Evolutionary conservation across 2,329 filamentous ascomycete species (phyloP).

Genomic region (Anthostomella pinea): DNA sequence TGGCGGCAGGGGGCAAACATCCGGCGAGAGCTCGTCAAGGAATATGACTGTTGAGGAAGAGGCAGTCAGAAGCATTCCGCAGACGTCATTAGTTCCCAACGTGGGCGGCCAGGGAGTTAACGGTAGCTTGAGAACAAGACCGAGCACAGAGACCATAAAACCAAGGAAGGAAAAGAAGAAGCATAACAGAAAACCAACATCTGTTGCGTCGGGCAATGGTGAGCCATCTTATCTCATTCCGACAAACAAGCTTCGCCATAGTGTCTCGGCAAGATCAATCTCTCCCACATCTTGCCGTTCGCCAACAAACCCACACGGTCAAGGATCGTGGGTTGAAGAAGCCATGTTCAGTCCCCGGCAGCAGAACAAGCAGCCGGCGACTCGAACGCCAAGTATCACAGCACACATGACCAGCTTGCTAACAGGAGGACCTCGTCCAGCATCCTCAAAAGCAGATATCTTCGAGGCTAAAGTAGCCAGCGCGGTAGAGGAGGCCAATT

Average conservation of each 20-base stretch:
- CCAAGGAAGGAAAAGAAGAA: slow-evolving; percentile 93
- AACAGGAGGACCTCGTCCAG: slow-evolving; percentile 48
- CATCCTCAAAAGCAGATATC: slow-evolving; percentile 93
- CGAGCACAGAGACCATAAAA: slow-evolving; percentile 92
- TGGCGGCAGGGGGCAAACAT: slow-evolving; percentile 62
- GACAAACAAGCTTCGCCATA: slow-evolving; percentile 38
- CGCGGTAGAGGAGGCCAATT: slow-evolving; percentile 92
- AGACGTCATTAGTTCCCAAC: slow-evolving; percentile 68
- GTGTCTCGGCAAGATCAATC: slow-evolving; percentile 38
- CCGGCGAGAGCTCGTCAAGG: slow-evolving; percentile 69
- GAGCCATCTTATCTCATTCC: slow-evolving; percentile 42
- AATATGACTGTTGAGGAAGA: slow-evolving; percentile 99
- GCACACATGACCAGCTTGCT: slow-evolving; percentile 43
- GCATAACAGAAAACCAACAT: slow-evolving; percentile 68
- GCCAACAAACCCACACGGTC: slow-evolving; percentile 34
- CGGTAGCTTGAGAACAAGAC: slow-evolving; percentile 78
- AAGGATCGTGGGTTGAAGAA: slow-evolving; percentile 34
- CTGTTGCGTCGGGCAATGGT: slow-evolving; percentile 71
- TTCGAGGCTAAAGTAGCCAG: slow-evolving; percentile 97
- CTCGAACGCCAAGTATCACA: slow-evolving; percentile 31
- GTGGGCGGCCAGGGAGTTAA: slow-evolving; percentile 62
- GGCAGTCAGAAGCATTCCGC: slow-evolving; percentile 86
- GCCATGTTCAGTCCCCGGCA: slow-evolving; percentile 20
- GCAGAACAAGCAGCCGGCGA: slow-evolving; percentile 19
- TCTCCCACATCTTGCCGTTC: slow-evolving; percentile 32